Evolutionary conservation across 1,139 yeast species (phyloP).

Genomic region (Sugiyamaella paludigena): DNA sequence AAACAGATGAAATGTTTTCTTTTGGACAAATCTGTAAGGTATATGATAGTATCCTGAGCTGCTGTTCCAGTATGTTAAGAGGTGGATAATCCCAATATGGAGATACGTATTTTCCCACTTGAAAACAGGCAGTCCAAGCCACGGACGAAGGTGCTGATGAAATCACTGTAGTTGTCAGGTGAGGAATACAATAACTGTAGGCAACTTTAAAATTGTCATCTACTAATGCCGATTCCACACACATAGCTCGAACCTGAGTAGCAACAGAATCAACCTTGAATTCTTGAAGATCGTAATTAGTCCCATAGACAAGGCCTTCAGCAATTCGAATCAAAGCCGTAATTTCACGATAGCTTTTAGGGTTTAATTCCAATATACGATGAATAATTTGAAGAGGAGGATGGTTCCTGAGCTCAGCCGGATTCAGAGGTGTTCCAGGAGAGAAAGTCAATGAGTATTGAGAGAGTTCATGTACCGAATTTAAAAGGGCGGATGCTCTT

Average conservation of each 20-base stretch:
- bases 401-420: slow-evolving; percentile 28
- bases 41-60: slow-evolving; percentile 46
- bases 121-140: slow-evolving; percentile 60
- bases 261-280: slow-evolving; percentile 29
- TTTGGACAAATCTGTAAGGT: slow-evolving; percentile 43
- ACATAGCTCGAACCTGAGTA: slow-evolving; percentile 47
- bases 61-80: slow-evolving; percentile 39
- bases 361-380: slow-evolving; percentile 34
- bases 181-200: slow-evolving; percentile 42
- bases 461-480: slow-evolving; percentile 33
- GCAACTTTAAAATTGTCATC: slow-evolving; percentile 54
- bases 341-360: slow-evolving; percentile 32
- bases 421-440: slow-evolving; percentile 31
- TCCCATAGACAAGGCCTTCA: slow-evolving; percentile 23
- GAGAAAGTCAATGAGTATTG: slow-evolving; percentile 31
- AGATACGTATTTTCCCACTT: slow-evolving; percentile 54
- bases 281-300: slow-evolving; percentile 16
- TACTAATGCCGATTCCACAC: slow-evolving; percentile 55
- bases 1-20: slow-evolving; percentile 32
- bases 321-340: slow-evolving; percentile 31
- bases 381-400: slow-evolving; percentile 33
- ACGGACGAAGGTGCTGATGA: slow-evolving; percentile 35
- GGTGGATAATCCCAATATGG: slow-evolving; percentile 46
- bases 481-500: slow-evolving; percentile 28
- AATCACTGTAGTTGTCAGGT: slow-evolving; percentile 20